Percentiles rank a stretch among this genome's conserved stretches.
phyloP scores from a whole-genome alignment of 2,329 filamentous ascomycete species.

The Amesomyces nigricolor region DNA sequence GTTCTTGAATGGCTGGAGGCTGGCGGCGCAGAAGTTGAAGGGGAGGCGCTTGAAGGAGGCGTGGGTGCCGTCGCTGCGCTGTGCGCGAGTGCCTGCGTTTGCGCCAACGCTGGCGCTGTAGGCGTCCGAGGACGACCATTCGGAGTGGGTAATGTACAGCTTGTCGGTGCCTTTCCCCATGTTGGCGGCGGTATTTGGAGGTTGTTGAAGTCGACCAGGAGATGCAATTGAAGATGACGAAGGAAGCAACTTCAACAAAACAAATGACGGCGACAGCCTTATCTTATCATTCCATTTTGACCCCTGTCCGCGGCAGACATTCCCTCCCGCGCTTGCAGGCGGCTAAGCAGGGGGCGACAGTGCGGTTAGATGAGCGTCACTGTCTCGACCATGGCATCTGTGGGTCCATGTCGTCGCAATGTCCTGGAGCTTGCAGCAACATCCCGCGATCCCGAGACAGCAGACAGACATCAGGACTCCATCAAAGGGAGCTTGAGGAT shows the following conservation, averaged over 20 bases:
- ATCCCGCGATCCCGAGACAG: not conserved
- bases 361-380: not conserved
- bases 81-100: constrained; percentile 56
- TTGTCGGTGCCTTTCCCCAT: constrained; percentile 54
- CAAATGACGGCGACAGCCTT: not conserved
- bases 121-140: constrained; percentile 89
- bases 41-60: constrained; percentile 80
- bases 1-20: constrained; percentile 89
- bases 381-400: not conserved
- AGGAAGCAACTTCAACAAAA: not conserved
- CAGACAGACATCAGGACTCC: not conserved
- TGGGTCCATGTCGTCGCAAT: not conserved
- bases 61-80: constrained; percentile 36
- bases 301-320: not conserved
- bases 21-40: constrained; percentile 97
- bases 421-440: constrained; percentile 5
- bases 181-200: constrained; percentile 7
- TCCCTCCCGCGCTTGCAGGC: not conserved
- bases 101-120: constrained; percentile 76
- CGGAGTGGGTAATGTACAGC: constrained; percentile 83
- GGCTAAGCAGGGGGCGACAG: not conserved
- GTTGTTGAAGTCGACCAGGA: not conserved
- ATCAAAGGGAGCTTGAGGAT: not conserved
- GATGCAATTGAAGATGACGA: not conserved
- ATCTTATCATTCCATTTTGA: constrained; percentile 7